Conservation (phyloP, 257 asterid species). For the Solanum pennellii region DNA sequence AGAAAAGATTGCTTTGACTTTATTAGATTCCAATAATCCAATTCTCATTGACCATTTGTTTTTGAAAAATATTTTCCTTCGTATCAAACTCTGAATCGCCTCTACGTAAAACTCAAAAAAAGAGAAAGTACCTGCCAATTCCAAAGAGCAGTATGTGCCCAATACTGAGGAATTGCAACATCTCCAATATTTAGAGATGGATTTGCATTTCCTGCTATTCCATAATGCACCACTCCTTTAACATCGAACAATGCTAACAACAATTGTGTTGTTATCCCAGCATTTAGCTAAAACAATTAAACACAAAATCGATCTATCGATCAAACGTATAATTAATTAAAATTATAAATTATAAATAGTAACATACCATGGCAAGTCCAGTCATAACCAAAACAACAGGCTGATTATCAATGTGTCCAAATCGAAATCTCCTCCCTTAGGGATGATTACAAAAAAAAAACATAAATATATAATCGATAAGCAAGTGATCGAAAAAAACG, state of each 20-base stretch:
- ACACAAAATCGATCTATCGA: background rate
- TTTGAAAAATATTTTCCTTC: background rate
- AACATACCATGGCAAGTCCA: constrained; percentile 40
- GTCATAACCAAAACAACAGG: constrained; percentile 40
- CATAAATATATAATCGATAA: background rate
- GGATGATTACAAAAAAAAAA: background rate
- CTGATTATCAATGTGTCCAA: constrained; percentile 23
- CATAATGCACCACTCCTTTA: constrained; percentile 59
- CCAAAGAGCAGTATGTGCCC: constrained; percentile 56
- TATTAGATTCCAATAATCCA: background rate
- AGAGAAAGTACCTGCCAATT: constrained; percentile 40
- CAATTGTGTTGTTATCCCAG: constrained; percentile 51
- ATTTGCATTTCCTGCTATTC: constrained; percentile 59
- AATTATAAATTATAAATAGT: background rate
- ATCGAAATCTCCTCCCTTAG: constrained; percentile 40
- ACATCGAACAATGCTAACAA: constrained; percentile 30
- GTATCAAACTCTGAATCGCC: background rate
- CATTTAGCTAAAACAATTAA: constrained; percentile 26
- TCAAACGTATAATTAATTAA: background rate
- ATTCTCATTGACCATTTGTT: no score
- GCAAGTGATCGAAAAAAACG: background rate
- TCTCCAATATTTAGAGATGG: constrained; percentile 42
- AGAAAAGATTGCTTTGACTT: background rate
- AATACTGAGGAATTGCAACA: constrained; percentile 46
- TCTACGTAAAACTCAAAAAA: no score